Conservation (phyloP, 2,329 filamentous ascomycete species). For the Exophiala aquamarina region DNA sequence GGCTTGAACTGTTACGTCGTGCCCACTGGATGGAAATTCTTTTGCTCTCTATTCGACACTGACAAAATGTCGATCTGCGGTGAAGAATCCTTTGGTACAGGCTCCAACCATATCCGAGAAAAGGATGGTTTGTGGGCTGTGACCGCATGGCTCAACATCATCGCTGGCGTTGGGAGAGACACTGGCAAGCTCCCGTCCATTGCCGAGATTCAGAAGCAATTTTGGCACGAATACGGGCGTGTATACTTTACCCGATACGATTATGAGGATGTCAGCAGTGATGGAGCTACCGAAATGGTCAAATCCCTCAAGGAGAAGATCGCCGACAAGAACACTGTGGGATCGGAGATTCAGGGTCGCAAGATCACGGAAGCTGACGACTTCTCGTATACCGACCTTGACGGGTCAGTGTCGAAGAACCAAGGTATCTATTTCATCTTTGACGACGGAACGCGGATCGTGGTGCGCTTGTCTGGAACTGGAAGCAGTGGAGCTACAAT, state of each 20-base stretch:
- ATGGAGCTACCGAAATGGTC: conserved; percentile 87
- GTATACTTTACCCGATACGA: conserved; percentile 99
- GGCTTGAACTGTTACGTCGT: conserved; percentile 92
- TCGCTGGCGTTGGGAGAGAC: conserved; percentile 85
- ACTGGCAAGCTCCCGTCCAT: conserved; percentile 71
- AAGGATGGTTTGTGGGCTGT: conserved; percentile 99
- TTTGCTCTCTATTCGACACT: conserved; percentile 92
- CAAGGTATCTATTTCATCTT: conserved; percentile 95
- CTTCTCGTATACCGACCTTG: conserved; percentile 98
- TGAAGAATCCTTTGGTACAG: conserved; percentile 97
- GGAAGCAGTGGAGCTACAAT: conserved; percentile 95
- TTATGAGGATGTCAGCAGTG: conserved; percentile 91
- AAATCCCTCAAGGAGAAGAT: conserved; percentile 77
- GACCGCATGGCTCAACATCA: conserved; percentile 97
- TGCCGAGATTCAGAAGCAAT: conserved; percentile 92
- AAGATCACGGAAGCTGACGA: conserved; percentile 89
- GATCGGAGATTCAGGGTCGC: conserved; percentile 76
- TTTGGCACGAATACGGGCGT: conserved; percentile 94
- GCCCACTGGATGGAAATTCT: conserved; percentile 98
- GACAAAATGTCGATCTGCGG: conserved; percentile 98
- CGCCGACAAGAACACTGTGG: conserved; percentile 71
- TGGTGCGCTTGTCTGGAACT: conserved; percentile 91
- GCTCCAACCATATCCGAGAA: conserved; percentile 97
- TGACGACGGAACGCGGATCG: conserved; percentile 89
- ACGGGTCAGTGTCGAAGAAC: conserved; percentile 91